Conservation (phyloP, 208 protist species). For the Porcisia deanei region DNA sequence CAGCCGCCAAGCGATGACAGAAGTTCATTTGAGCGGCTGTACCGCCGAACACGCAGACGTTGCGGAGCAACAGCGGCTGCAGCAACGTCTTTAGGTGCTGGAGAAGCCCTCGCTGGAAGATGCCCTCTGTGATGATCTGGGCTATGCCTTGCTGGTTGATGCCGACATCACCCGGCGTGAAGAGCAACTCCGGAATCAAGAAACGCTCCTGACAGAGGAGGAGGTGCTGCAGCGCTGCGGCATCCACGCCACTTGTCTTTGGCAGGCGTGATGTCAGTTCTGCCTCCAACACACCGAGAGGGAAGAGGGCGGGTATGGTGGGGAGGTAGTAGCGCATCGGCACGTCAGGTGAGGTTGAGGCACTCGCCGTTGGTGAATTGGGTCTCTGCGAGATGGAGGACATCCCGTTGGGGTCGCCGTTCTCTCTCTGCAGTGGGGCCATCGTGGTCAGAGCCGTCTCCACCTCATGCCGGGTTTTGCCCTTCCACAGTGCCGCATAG, state of each 20-base stretch:
- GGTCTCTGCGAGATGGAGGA: background rate
- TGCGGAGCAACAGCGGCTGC: constrained; percentile 34
- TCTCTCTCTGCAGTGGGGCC: background rate
- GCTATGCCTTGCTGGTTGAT: constrained; percentile 60
- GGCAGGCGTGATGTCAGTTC: constrained; percentile 39
- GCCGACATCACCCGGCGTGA: constrained; percentile 66
- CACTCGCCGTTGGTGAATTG: background rate
- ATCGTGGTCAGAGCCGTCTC: background rate
- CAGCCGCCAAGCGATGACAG: constrained; percentile 37
- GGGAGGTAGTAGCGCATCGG: constrained; percentile 68
- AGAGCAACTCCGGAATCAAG: constrained; percentile 81
- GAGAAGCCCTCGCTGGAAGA: constrained; percentile 47
- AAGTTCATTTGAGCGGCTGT: constrained; percentile 42
- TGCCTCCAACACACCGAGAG: constrained; percentile 58
- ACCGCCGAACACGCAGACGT: constrained; percentile 65
- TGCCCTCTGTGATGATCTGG: constrained; percentile 45
- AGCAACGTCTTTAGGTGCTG: constrained; percentile 35
- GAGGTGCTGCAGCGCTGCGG: constrained; percentile 31
- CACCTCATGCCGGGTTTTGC: constrained; percentile 12
- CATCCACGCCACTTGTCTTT: constrained; percentile 20
- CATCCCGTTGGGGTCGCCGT: background rate
- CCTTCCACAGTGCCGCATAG: constrained; percentile 10
- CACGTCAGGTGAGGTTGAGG: constrained; percentile 6
- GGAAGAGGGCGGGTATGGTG: constrained; percentile 63
- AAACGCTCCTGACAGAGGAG: constrained; percentile 70